phyloP scores from a whole-genome alignment of 768 basidiomycete species.

The Serendipita sp. region DNA sequence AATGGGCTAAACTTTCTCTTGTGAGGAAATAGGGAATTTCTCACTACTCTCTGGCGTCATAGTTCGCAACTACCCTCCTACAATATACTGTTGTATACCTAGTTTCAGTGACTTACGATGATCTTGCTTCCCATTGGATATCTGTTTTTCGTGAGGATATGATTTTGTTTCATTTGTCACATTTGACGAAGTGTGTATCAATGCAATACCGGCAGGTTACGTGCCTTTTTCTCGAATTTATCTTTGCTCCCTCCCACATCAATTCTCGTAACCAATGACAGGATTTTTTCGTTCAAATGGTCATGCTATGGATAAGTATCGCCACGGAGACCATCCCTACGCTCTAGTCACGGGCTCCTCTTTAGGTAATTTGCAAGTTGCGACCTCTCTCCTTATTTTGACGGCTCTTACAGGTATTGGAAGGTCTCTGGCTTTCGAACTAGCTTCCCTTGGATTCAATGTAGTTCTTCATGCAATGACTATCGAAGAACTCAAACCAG shows the following conservation, averaged over 20 bases:
- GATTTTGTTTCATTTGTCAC: too few relatives aligned
- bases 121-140: too few relatives aligned
- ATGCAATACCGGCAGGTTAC: too few relatives aligned
- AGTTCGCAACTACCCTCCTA: too few relatives aligned
- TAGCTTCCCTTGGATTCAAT: not conserved
- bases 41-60: too few relatives aligned
- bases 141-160: too few relatives aligned
- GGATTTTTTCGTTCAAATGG: not conserved
- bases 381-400: too few relatives aligned
- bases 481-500: not conserved
- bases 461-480: not conserved
- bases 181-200: too few relatives aligned
- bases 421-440: not conserved
- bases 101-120: too few relatives aligned
- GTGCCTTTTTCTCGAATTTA: too few relatives aligned
- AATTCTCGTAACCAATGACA: not conserved
- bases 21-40: too few relatives aligned
- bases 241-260: not conserved
- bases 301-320: not conserved
- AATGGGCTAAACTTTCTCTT: slow-evolving; percentile 47
- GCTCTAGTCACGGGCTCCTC: not conserved
- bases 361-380: not conserved
- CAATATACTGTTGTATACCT: too few relatives aligned
- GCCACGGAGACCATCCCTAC: not conserved
- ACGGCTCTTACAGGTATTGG: not conserved